A percentile compares a stretch with the other conserved stretches of the same genome.
These are phyloP conservation scores for Paraphoma sp. DNA, from an alignment of 2,329 filamentous ascomycete species.

Conservation along the genomic window DNA sequence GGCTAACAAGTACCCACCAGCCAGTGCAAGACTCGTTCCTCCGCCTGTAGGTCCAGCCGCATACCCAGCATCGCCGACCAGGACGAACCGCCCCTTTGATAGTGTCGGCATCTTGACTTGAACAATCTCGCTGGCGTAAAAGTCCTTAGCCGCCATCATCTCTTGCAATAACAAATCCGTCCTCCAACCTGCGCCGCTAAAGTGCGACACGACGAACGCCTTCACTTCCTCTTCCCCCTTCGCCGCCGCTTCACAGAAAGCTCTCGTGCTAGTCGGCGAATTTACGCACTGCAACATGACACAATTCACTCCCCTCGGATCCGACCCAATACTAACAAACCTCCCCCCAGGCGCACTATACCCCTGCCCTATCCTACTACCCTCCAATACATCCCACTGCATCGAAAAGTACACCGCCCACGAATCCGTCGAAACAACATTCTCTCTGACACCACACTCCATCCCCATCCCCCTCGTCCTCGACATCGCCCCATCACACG, in stretches of 20 bases:
- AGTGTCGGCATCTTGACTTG: slow-evolving; percentile 54
- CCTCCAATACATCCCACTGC: slow-evolving; percentile 3
- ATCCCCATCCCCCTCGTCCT: slow-evolving; percentile 21
- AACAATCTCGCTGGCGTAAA: slow-evolving; percentile 54
- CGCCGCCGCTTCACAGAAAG: slow-evolving; percentile 28
- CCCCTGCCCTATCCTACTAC: background rate
- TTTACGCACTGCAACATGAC: slow-evolving; percentile 42
- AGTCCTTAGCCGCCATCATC: slow-evolving; percentile 50
- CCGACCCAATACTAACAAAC: slow-evolving; percentile 43
- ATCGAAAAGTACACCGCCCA: slow-evolving; percentile 18
- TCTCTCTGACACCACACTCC: slow-evolving; percentile 13
- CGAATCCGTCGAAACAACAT: slow-evolving; percentile 9
- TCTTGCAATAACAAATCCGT: slow-evolving; percentile 49
- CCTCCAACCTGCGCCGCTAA: slow-evolving; percentile 50
- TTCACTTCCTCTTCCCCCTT: slow-evolving; percentile 36
- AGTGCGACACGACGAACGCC: background rate
- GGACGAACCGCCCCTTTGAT: slow-evolving; percentile 55
- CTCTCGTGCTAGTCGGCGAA: background rate
- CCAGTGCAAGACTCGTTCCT: slow-evolving; percentile 37
- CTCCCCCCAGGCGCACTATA: slow-evolving; percentile 33
- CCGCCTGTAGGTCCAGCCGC: slow-evolving; percentile 25
- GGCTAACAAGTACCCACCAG: slow-evolving; percentile 45
- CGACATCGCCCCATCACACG: slow-evolving; percentile 23
- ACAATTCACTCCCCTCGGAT: slow-evolving; percentile 49
- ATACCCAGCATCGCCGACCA: slow-evolving; percentile 60